Evolutionary conservation across 1,139 yeast genomes (phyloP).

Genomic region (Arxiozyma telluris): DNA sequence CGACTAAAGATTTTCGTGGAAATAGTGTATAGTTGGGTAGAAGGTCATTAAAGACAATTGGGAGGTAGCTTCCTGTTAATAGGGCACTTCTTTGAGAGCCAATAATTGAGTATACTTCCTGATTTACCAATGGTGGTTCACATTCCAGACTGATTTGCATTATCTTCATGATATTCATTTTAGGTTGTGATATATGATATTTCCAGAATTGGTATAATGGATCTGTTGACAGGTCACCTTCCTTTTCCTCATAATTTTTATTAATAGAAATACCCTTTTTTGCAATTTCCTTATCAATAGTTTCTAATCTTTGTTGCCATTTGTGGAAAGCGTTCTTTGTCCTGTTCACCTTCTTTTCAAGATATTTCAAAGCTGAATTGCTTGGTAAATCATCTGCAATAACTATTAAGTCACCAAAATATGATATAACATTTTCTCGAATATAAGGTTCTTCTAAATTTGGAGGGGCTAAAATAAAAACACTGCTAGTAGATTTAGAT

Average conservation of each 20-base stretch:
- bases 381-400: conserved; percentile 25
- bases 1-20: conserved; percentile 41
- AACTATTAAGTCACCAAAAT: conserved; percentile 68
- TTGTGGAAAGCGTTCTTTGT: conserved; percentile 67
- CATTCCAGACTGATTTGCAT: conserved; percentile 25
- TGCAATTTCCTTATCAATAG: conserved; percentile 4
- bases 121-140: conserved; percentile 26
- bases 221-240: conserved; percentile 8
- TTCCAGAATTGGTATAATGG: conserved; percentile 25
- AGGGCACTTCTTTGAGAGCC: conserved; percentile 30
- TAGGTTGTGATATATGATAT: conserved; percentile 21
- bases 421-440: conserved; percentile 75
- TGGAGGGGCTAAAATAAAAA: conserved; percentile 55
- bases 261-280: not conserved
- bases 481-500: conserved; percentile 40
- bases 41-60: conserved; percentile 50
- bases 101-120: conserved; percentile 17
- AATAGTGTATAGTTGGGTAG: conserved; percentile 47
- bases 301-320: conserved; percentile 46
- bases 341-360: conserved; percentile 59
- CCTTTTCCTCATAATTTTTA: not conserved
- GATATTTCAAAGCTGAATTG: conserved; percentile 37
- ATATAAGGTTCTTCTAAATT: conserved; percentile 75
- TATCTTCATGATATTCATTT: conserved; percentile 19
- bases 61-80: conserved; percentile 49